These are phyloP conservation scores for Coemansia asiatica DNA, from an alignment of 192 early-diverging fungal species.

Conservation along the genomic window DNA sequence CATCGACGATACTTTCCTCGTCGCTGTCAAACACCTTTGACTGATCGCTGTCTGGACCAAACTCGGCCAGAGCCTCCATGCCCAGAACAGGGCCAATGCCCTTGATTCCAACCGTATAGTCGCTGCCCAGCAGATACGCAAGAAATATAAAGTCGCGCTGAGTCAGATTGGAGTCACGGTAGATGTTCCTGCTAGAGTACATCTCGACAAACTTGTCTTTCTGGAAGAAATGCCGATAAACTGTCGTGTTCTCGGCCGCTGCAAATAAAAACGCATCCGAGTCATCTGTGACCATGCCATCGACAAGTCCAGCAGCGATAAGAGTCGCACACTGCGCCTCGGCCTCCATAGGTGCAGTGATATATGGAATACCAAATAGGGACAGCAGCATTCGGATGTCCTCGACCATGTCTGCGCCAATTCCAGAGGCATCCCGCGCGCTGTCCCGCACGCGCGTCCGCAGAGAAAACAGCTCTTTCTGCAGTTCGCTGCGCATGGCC, in stretches of 20 bases:
- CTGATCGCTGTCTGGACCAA: conserved; percentile 42
- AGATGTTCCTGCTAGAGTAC: conserved; percentile 68
- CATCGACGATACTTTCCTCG: conserved; percentile 28
- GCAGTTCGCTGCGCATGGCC: conserved; percentile 31
- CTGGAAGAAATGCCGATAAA: conserved; percentile 95
- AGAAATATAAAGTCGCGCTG: conserved; percentile 76
- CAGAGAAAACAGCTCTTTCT: conserved; percentile 32
- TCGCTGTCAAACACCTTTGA: conserved; percentile 8
- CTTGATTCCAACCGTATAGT: conserved; percentile 89
- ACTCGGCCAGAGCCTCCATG: conserved; percentile 86
- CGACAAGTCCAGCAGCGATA: conserved; percentile 63
- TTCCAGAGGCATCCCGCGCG: conserved; percentile 33
- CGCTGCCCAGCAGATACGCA: conserved; percentile 92
- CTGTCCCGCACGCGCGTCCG: conserved; percentile 32
- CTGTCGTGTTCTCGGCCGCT: conserved; percentile 43
- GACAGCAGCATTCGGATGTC: conserved; percentile 69
- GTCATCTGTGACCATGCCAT: conserved; percentile 97
- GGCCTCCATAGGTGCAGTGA: conserved; percentile 94
- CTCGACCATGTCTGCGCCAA: conserved; percentile 49
- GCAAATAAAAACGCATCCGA: conserved; percentile 98
- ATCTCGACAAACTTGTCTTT: conserved; percentile 85
- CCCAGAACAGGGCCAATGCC: conserved; percentile 86
- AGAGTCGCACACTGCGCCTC: conserved; percentile 94
- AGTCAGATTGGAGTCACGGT: conserved; percentile 65
- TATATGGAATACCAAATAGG: conserved; percentile 93